phyloP scores from a whole-genome alignment of 2,329 filamentous ascomycete species.

The Colletotrichum noveboracense region DNA sequence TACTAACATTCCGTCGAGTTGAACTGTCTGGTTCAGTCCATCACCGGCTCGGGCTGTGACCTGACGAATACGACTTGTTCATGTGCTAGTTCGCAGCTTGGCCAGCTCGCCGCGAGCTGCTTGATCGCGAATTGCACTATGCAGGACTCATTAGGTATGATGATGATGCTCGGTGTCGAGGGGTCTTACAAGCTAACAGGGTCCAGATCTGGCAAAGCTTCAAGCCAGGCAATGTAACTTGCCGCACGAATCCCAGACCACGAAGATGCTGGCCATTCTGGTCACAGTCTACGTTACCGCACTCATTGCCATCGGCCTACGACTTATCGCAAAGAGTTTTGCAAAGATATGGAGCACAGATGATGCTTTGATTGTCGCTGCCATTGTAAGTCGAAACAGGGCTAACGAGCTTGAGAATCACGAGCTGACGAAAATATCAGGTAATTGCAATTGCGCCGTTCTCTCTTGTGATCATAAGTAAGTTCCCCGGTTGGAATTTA shows the following conservation, averaged over 20 bases:
- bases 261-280: neutral
- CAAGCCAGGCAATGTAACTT: conserved; percentile 14
- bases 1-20: neutral
- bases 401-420: neutral
- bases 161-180: neutral
- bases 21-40: conserved; percentile 3
- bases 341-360: conserved; percentile 9
- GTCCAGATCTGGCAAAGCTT: conserved; percentile 11
- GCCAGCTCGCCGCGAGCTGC: neutral
- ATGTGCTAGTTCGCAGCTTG: conserved; percentile 8
- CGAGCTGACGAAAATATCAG: neutral
- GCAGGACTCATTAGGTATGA: conserved; percentile 19
- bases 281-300: neutral
- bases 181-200: neutral
- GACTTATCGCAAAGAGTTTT: neutral
- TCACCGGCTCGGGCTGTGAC: conserved; percentile 12
- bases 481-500: neutral
- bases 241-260: conserved; percentile 11
- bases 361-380: conserved; percentile 1
- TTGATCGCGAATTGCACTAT: conserved; percentile 20
- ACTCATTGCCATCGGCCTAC: neutral
- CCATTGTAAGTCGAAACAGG: neutral
- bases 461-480: conserved; percentile 5
- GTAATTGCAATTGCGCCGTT: conserved; percentile 6
- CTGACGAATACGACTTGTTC: conserved; percentile 20